A percentile compares a stretch with the other conserved stretches of the same genome.
phyloP scores from a whole-genome alignment of 2,329 filamentous ascomycete species.

The Cryphonectria nitschkei region DNA sequence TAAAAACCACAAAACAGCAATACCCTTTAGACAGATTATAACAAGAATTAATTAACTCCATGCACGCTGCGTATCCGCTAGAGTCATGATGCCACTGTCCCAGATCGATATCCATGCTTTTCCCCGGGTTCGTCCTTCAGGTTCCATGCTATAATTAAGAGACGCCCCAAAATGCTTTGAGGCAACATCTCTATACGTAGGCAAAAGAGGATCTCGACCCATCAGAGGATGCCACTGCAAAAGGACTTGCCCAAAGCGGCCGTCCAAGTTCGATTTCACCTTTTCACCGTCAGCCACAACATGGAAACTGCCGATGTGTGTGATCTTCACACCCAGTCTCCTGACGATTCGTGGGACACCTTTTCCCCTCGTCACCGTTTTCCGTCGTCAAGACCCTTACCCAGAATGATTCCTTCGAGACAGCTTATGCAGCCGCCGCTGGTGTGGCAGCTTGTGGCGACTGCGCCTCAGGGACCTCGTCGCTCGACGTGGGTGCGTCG shows the following conservation, averaged over 20 bases:
- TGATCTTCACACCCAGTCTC: not conserved
- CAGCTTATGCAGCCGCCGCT: slow-evolving; percentile 17
- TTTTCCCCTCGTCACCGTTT: not conserved
- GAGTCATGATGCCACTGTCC: not conserved
- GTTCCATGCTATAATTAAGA: not conserved
- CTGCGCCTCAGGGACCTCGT: slow-evolving; percentile 10
- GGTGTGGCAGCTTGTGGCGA: not conserved
- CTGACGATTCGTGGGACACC: not conserved
- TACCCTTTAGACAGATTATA: not conserved
- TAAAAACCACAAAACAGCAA: not conserved
- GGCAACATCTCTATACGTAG: not conserved
- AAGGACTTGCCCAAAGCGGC: not conserved
- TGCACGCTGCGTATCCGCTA: not conserved
- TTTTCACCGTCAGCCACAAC: not conserved
- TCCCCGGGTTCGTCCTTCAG: not conserved
- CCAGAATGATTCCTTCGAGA: not conserved
- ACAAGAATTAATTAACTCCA: not conserved
- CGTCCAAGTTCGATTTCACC: not conserved
- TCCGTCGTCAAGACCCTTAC: not conserved
- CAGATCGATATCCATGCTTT: not conserved
- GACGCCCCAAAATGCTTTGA: not conserved
- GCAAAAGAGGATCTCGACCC: not conserved
- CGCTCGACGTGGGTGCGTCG: slow-evolving; percentile 5
- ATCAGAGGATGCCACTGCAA: not conserved
- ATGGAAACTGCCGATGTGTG: not conserved